Conservation (phyloP, 139 green algal genomes). For the Gonium pectorale region DNA sequence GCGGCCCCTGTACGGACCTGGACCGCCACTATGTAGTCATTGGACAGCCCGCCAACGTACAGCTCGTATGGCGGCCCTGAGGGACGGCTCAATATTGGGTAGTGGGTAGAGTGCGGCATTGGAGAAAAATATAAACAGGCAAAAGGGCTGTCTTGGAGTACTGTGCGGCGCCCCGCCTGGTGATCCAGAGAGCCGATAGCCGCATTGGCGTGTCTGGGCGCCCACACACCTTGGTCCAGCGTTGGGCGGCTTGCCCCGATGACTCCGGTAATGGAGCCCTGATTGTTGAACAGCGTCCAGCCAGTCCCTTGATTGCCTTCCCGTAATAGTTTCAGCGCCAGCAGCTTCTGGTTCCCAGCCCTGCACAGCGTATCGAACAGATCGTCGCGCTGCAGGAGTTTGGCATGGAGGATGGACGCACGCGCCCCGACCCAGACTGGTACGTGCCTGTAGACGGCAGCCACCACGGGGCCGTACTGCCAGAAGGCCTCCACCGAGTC, state of each 20-base stretch:
- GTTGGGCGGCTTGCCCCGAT: background rate
- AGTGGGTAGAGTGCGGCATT: no score
- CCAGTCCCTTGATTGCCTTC: background rate
- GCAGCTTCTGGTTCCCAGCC: background rate
- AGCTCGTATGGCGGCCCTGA: background rate
- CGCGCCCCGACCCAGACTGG: no score
- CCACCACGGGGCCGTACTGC: background rate
- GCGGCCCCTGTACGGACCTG: no score
- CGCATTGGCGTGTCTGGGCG: no score
- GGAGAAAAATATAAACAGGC: no score
- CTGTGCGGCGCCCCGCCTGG: no score
- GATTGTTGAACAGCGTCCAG: background rate
- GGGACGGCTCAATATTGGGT: no score
- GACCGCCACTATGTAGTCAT: background rate
- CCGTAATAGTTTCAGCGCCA: background rate
- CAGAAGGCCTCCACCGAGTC: background rate
- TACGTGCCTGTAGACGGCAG: background rate
- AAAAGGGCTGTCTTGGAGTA: no score
- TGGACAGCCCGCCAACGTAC: background rate
- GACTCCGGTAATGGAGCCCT: background rate
- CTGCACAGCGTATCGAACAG: background rate
- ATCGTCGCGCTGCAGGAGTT: no score
- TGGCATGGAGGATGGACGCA: no score
- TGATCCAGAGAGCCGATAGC: no score
- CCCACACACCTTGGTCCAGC: no score